Conservation (phyloP, 305 asterid species). For the Striga hermonthica region DNA sequence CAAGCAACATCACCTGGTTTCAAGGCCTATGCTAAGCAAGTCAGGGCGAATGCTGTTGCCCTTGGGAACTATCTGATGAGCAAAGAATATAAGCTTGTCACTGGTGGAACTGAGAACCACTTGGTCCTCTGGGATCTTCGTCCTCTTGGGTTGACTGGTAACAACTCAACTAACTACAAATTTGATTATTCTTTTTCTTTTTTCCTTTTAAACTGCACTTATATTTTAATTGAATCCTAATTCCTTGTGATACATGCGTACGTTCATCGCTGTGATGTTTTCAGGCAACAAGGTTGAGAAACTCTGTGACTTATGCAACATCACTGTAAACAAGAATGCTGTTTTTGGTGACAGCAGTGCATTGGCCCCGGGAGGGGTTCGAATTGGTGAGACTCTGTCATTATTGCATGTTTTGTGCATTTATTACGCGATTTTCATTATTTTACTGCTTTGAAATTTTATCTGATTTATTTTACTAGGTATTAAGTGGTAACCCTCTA, state of each 20-base stretch:
- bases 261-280: too few relatives aligned
- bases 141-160: constrained; percentile 97
- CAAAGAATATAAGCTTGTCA: constrained; percentile 83
- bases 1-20: constrained; percentile 79
- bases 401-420: constrained; percentile 1
- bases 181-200: neutral
- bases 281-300: constrained; percentile 97
- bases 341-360: constrained; percentile 99
- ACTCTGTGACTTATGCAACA: constrained; percentile 86
- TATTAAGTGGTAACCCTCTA: neutral
- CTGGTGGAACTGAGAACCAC: constrained; percentile 96
- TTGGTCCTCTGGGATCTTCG: constrained; percentile 96
- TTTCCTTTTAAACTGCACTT: neutral
- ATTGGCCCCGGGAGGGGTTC: constrained; percentile 97
- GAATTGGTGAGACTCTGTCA: constrained; percentile 59
- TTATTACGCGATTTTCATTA: neutral
- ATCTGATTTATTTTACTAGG: constrained; percentile 14
- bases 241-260: neutral
- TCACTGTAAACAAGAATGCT: constrained; percentile 97
- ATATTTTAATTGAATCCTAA: neutral
- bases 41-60: constrained; percentile 88
- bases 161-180: neutral
- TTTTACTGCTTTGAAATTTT: neutral
- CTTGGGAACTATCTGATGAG: constrained; percentile 77
- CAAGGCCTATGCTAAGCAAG: constrained; percentile 90